Conservation (phyloP, 805 yeast genomes). For the Saccharomycopsis sp. region DNA sequence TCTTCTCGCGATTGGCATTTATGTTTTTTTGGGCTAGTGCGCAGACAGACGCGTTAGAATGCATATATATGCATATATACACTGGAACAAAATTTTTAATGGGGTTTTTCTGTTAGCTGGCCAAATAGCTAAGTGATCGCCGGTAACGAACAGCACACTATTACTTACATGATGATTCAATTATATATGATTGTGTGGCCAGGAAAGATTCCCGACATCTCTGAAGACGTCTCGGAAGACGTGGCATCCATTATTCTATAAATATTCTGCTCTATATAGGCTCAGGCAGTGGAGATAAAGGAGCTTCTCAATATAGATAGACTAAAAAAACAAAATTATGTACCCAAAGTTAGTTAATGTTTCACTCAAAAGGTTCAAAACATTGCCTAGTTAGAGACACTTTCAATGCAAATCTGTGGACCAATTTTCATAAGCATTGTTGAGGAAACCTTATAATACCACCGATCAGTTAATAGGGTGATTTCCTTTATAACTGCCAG, state of each 20-base stretch:
- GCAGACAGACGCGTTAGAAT: slow-evolving; percentile 23
- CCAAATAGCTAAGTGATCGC: background rate
- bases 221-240: no score
- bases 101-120: background rate
- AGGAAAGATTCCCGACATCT: no score
- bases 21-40: slow-evolving; percentile 26
- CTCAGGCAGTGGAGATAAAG: no score
- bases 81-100: background rate
- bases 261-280: no score
- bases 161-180: no score
- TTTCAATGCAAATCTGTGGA: background rate
- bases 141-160: background rate
- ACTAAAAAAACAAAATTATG: no score
- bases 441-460: background rate
- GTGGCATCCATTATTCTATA: no score
- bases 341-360: slow-evolving; percentile 2
- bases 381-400: background rate
- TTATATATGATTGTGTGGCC: no score
- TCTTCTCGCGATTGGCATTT: background rate
- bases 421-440: background rate
- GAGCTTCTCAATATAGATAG: no score
- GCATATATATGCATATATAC: background rate
- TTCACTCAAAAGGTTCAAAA: slow-evolving; percentile 3
- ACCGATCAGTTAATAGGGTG: background rate
- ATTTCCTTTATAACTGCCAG: slow-evolving; percentile 2